Conservation (phyloP, 148 eudicot genomes). For the Amaranthus palmeri region DNA sequence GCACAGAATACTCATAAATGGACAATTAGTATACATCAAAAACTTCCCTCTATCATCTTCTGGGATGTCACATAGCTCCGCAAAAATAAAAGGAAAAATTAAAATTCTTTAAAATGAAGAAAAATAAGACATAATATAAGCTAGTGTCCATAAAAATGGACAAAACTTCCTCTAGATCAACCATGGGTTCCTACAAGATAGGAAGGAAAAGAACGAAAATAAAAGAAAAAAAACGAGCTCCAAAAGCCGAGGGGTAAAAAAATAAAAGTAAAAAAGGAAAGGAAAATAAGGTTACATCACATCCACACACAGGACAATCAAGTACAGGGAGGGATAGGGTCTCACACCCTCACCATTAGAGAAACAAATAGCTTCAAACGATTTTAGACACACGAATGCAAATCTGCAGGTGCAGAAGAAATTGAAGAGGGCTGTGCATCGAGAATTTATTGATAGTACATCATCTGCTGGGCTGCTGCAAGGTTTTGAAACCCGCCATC, state of each 20-base stretch:
- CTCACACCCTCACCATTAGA: constrained; percentile 14
- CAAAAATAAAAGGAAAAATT: neutral
- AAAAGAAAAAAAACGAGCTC: constrained; percentile 5
- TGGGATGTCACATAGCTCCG: constrained; percentile 12
- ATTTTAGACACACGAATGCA: constrained; percentile 23
- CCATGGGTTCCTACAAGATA: constrained; percentile 20
- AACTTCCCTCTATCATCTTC: constrained; percentile 16
- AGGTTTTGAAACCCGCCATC: constrained; percentile 84
- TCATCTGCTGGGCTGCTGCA: constrained; percentile 93
- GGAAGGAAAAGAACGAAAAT: neutral
- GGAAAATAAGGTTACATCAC: constrained; percentile 4
- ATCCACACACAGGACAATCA: constrained; percentile 27
- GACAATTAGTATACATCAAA: constrained; percentile 19
- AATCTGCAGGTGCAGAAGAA: constrained; percentile 16
- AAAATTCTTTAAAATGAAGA: neutral
- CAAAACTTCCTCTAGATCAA: constrained; percentile 17
- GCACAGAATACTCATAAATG: neutral
- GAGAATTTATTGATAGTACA: constrained; percentile 74
- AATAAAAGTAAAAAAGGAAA: neutral
- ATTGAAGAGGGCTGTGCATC: constrained; percentile 14
- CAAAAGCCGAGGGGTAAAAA: constrained; percentile 13
- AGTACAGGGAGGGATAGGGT: constrained; percentile 19
- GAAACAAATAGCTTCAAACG: constrained; percentile 11
- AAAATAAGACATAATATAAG: constrained; percentile 1
- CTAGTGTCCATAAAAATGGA: constrained; percentile 20